Base-by-base conservation (phyloP, 148 eudicot species). In the Fallopia convolvulus region DNA sequence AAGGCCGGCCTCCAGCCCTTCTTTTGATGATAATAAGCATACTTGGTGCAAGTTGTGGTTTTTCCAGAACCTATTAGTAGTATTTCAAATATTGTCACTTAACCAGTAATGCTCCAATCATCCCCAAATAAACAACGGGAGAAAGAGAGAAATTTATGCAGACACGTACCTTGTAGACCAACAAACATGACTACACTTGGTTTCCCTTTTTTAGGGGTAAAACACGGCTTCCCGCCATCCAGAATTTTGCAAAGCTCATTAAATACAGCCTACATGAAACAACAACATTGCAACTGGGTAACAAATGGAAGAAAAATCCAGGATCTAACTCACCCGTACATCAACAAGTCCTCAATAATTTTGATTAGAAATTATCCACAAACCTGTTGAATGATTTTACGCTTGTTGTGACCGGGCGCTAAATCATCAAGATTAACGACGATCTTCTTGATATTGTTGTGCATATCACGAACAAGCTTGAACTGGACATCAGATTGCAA, bases 341-440 rank as follows among this genome's bases (percentile, higher is more conserved):
- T 12, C 7, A 72, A 44, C 50, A 12, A 46, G 55, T 32, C 53
- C 50, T 11, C 52, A 73, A 46, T 20, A 73, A 44, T 39, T 42
- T n/a, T 42, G 39, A 23, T 23, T 39, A 30, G 18, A 20, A 73
- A 46, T 0, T n/a, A 20, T 2, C 21, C 23, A 53, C 44, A 17
- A 10, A 95, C 97, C 91, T 93, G 91, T 66, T 93, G 99, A 73
- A 95, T 93, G 68, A 95, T 95, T 76, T 80, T 88, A 50, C 99
- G 92, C 85, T 93, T 95, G 41, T 93, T 95, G 78, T 95, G 99
- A 32, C 99, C 99, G 74, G 99, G 97, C 56, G 97, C 99, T 49
- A 95, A 94, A 81, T 95, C 98, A 75, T 95, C 99, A 55, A 95
- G 94, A 81, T 95, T 95, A 79, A 95, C 97, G n/a, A n/a, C n/a